These are phyloP conservation scores for Catenaria anguillulae DNA, from an alignment of 371 early-diverging fungal species.

Conservation along the genomic window DNA sequence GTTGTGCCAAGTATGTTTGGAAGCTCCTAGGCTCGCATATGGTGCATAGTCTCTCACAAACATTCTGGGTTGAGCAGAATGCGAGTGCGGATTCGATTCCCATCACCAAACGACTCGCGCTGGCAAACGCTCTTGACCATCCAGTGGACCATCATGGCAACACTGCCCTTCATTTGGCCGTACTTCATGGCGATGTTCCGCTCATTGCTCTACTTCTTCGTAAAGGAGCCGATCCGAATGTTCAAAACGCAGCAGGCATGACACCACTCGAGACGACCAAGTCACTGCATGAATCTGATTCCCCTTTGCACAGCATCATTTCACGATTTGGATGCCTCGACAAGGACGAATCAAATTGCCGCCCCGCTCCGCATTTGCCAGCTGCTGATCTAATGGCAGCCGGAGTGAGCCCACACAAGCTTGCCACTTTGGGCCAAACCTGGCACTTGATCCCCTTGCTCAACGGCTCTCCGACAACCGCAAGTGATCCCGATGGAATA, in stretches of 20 bases:
- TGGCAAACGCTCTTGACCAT: constrained; percentile 13
- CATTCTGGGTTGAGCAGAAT: too few species aligned
- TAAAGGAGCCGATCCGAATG: constrained; percentile 32
- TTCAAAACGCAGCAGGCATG: constrained; percentile 19
- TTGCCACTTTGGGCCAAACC: constrained; percentile 20
- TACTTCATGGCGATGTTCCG: constrained; percentile 18
- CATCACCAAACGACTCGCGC: background rate
- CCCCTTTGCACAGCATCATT: too few species aligned
- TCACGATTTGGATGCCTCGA: background rate
- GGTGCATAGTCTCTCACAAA: too few species aligned
- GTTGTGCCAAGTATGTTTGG: too few species aligned
- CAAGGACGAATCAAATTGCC: background rate
- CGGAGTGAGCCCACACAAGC: constrained; percentile 2
- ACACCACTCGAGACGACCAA: constrained; percentile 21
- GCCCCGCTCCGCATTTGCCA: background rate
- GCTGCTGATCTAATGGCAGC: background rate
- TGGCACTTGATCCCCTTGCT: constrained; percentile 15
- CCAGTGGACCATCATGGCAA: constrained; percentile 26
- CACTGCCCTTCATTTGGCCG: constrained; percentile 27
- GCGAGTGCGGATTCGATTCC: too few species aligned
- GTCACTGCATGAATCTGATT: background rate
- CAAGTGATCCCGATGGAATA: background rate
- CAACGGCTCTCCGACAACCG: constrained; percentile 6
- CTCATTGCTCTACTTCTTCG: constrained; percentile 21
- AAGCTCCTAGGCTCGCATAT: too few species aligned